Conservation (phyloP, 2,329 filamentous ascomycete species). For the Fusarium stilboides region DNA sequence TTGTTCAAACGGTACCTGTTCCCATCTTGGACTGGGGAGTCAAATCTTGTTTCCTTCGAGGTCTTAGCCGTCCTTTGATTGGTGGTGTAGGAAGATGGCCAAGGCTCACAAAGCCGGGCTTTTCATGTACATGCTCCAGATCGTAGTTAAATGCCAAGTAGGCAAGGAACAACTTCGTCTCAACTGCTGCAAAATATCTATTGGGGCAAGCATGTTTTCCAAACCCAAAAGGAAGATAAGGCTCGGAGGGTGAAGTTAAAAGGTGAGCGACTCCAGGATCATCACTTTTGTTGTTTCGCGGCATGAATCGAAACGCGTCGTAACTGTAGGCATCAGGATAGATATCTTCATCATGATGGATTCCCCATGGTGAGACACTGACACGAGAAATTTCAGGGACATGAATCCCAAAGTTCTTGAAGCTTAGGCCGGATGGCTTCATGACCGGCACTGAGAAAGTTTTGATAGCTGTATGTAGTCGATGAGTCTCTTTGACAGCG, state of each 20-base stretch:
- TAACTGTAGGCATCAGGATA: not conserved
- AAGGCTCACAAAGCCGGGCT: not conserved
- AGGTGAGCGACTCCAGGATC: not conserved
- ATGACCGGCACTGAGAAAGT: conserved; percentile 4
- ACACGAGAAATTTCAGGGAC: not conserved
- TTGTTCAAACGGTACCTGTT: no score
- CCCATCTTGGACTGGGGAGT: no score
- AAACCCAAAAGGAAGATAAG: not conserved
- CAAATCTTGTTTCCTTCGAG: not conserved
- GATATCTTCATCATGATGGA: not conserved
- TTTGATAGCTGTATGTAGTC: not conserved
- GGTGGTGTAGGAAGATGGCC: not conserved
- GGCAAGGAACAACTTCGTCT: not conserved
- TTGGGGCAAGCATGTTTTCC: conserved; percentile 3
- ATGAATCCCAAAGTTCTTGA: not conserved
- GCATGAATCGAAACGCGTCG: not conserved
- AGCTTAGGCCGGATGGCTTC: not conserved
- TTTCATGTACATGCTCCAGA: not conserved
- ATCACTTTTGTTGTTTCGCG: no score
- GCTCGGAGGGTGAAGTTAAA: fast-evolving
- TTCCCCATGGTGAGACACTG: not conserved
- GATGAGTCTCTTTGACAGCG: conserved; percentile 7
- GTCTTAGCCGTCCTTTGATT: not conserved
- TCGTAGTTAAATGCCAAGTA: not conserved
- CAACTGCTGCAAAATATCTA: not conserved